Percentiles rank a stretch among this genome's conserved stretches.
Conservation (phyloP, 257 asterid species). For the Petunia secreta region DNA sequence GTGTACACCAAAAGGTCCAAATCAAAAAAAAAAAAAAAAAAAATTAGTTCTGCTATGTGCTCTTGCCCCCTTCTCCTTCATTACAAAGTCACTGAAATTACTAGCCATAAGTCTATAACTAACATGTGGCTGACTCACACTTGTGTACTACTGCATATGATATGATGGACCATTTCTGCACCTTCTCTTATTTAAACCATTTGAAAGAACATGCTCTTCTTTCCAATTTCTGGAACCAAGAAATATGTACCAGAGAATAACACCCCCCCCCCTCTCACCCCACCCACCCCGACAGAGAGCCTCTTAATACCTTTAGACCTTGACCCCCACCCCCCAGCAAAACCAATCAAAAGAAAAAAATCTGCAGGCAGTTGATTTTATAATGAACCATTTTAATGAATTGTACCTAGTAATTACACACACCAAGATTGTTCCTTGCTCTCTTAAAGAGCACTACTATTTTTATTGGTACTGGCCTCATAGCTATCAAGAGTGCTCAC, state of each 20-base stretch:
- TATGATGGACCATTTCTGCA: slow-evolving; percentile 40
- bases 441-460: slow-evolving; percentile 9
- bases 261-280: background rate
- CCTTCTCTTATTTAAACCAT: slow-evolving; percentile 19
- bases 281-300: background rate
- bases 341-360: slow-evolving; percentile 29
- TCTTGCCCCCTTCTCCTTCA: slow-evolving; percentile 5
- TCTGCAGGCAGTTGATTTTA: slow-evolving; percentile 17
- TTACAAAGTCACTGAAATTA: slow-evolving; percentile 32
- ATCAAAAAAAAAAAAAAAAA: background rate
- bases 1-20: background rate
- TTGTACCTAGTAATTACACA: background rate
- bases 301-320: background rate
- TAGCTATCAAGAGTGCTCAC: background rate
- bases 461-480: background rate
- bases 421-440: background rate
- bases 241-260: background rate
- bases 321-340: slow-evolving; percentile 6
- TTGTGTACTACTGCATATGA: slow-evolving; percentile 36
- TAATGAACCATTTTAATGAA: background rate
- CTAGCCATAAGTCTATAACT: slow-evolving; percentile 36
- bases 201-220: slow-evolving; percentile 15
- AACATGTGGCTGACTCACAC: slow-evolving; percentile 58
- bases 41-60: background rate
- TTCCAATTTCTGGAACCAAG: background rate